These are phyloP conservation scores for Arthroderma sp. DNA, from an alignment of 2,329 filamentous ascomycete species.

Conservation along the genomic window DNA sequence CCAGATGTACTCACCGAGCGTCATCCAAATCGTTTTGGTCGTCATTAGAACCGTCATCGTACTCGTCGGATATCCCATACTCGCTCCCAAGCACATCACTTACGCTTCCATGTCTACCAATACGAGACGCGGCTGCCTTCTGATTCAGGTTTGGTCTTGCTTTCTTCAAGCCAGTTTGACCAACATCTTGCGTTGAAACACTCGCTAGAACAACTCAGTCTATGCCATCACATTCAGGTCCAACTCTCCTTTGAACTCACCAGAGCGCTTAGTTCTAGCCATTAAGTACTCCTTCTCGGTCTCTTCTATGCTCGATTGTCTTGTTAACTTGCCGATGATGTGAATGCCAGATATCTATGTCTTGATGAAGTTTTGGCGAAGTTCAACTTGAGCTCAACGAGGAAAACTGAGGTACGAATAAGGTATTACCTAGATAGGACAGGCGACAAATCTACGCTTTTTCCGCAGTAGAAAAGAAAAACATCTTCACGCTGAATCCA, in stretches of 20 bases:
- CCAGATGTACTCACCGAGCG: slow-evolving; percentile 7
- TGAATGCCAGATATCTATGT: not conserved
- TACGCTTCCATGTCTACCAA: not conserved
- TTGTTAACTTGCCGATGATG: not conserved
- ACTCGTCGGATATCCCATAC: not conserved
- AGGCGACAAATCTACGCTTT: not conserved
- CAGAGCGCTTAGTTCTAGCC: not conserved
- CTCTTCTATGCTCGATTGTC: not conserved
- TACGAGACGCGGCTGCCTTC: not conserved
- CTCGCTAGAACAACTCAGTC: not conserved
- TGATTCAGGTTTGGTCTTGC: not conserved
- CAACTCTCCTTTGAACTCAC: not conserved
- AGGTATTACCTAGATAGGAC: not conserved
- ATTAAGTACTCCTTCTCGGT: not conserved
- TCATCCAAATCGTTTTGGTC: slow-evolving; percentile 9
- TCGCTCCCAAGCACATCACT: not conserved
- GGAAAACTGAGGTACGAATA: not conserved
- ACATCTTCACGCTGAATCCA: not conserved
- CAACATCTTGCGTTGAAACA: not conserved
- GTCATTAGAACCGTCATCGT: slow-evolving; percentile 9
- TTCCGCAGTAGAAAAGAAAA: not conserved
- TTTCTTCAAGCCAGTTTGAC: not conserved
- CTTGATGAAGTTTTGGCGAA: not conserved
- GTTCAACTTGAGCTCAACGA: too few species aligned
- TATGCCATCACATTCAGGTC: not conserved